Percentiles rank a stretch among this genome's conserved stretches.
Evolutionary conservation across 2,329 filamentous ascomycete genomes (phyloP).

Genomic region (Aspergillus hiratsukae): DNA sequence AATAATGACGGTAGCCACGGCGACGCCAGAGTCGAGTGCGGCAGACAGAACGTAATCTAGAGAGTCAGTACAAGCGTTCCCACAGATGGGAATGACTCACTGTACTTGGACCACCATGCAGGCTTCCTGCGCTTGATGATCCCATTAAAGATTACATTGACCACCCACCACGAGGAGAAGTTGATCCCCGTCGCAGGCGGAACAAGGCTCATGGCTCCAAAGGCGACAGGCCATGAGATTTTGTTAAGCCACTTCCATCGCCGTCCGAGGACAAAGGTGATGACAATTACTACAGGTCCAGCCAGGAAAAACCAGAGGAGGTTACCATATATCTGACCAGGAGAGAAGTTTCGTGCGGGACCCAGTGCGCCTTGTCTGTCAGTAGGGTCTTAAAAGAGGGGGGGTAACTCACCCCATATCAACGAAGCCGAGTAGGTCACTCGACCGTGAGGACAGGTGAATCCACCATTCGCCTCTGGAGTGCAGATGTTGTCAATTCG

Average conservation of each 20-base stretch:
- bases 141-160: slow-evolving; percentile 46
- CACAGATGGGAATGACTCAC: slow-evolving; percentile 15
- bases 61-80: neutral
- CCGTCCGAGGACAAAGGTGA: slow-evolving; percentile 57
- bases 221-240: slow-evolving; percentile 64
- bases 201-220: slow-evolving; percentile 59
- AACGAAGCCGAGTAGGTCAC: slow-evolving; percentile 66
- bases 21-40: slow-evolving; percentile 41
- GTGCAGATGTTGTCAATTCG: slow-evolving; percentile 48
- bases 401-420: slow-evolving; percentile 55
- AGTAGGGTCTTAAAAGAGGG: neutral
- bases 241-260: slow-evolving; percentile 60
- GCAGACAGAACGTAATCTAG: slow-evolving; percentile 42
- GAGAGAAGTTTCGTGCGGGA: slow-evolving; percentile 62
- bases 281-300: slow-evolving; percentile 57
- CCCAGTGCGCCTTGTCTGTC: slow-evolving; percentile 52
- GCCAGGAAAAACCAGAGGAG: slow-evolving; percentile 69
- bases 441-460: slow-evolving; percentile 54
- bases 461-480: slow-evolving; percentile 55
- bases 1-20: slow-evolving; percentile 41
- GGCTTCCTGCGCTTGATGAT: slow-evolving; percentile 39
- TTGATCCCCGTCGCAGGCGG: slow-evolving; percentile 67
- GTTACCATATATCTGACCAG: slow-evolving; percentile 57
- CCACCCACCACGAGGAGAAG: slow-evolving; percentile 63
- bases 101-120: slow-evolving; percentile 49